These are phyloP conservation scores for Adiantum capillusveneris DNA, from an alignment of 75 land plant species.

Conservation along the genomic window DNA sequence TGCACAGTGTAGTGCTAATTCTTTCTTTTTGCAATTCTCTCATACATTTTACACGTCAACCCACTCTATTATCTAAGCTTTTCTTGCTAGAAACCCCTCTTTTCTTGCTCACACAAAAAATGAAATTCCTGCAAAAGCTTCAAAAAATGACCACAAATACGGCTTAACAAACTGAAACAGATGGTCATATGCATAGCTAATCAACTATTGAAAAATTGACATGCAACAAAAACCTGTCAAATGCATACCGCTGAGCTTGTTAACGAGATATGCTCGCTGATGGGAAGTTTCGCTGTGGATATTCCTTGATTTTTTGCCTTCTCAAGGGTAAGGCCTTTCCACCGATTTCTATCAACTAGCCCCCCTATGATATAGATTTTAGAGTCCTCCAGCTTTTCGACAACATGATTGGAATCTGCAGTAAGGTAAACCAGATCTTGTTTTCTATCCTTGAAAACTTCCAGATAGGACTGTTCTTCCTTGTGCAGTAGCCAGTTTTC, in stretches of 20 bases:
- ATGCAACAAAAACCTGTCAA: no score
- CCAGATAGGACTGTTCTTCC: slow-evolving; percentile 63
- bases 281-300: slow-evolving; percentile 80
- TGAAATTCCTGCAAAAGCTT: no score
- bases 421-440: slow-evolving; percentile 87
- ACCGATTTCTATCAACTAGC: slow-evolving; percentile 78
- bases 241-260: slow-evolving; percentile 66
- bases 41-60: no score
- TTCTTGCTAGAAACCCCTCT: no score
- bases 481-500: slow-evolving; percentile 80
- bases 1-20: no score
- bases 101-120: no score
- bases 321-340: slow-evolving; percentile 79
- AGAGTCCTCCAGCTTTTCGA: slow-evolving; percentile 65
- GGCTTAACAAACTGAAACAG: no score
- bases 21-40: no score
- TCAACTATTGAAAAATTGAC: no score
- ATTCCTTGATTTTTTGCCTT: slow-evolving; percentile 86
- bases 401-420: slow-evolving; percentile 68
- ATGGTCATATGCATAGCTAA: no score
- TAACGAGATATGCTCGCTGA: slow-evolving; percentile 67
- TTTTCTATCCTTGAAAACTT: slow-evolving; percentile 61
- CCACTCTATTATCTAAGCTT: no score
- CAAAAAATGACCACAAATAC: no score
- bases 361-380: slow-evolving; percentile 90